A percentile compares a stretch with the other conserved stretches of the same genome.
phyloP scores from a whole-genome alignment of 306 rosid genomes.

The apple (Malus domestica) region ASM211411v1 NC_041790.1:12889001-12889500 shows the following conservation, averaged over 20 bases:
- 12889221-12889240: neutral
- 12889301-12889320: neutral
- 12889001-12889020: too few relatives aligned
- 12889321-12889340: conserved; percentile 1
- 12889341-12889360: neutral
- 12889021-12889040: too few relatives aligned
- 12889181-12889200: neutral
- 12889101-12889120: too few relatives aligned
- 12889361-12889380: neutral
- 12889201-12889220: neutral
- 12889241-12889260: neutral
- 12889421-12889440: neutral
- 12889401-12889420: neutral
- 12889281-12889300: neutral
- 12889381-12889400: neutral
- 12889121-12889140: too few relatives aligned
- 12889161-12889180: neutral
- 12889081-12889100: too few relatives aligned
- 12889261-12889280: too few relatives aligned
- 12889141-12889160: too few relatives aligned
- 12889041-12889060: too few relatives aligned
- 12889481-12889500: too few relatives aligned
- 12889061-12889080: too few relatives aligned
- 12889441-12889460: neutral
- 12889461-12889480: too few relatives aligned